Percentiles rank a stretch among this genome's conserved stretches.
These are phyloP conservation scores for Pinus taeda DNA, from an alignment of 75 land plant species.

Conservation along the genomic window DNA sequence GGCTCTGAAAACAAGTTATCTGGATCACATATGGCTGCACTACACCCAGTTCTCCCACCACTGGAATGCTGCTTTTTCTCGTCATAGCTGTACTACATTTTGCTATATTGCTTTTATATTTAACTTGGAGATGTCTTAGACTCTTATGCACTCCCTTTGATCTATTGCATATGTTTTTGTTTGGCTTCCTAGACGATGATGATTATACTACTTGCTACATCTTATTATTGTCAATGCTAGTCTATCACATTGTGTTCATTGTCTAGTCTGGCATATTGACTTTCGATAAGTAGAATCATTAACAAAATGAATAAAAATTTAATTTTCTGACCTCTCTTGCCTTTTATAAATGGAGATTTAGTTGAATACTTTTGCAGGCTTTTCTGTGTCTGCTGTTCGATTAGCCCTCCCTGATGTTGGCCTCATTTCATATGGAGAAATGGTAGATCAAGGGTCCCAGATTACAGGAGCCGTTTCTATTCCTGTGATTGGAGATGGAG, in stretches of 20 bases:
- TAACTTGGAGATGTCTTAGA: no score
- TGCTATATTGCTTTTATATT: no score
- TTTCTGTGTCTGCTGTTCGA: constrained; percentile 83
- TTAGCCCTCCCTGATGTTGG: constrained; percentile 92
- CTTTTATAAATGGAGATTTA: not conserved
- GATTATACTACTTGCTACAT: not conserved
- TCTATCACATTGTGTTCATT: not conserved
- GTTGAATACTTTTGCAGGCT: constrained; percentile 46
- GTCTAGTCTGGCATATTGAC: not conserved
- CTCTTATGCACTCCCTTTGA: not conserved
- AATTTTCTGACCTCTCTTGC: not conserved
- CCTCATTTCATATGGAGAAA: constrained; percentile 91
- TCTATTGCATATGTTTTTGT: not conserved
- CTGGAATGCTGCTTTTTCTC: no score
- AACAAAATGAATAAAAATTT: not conserved
- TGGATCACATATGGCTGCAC: no score
- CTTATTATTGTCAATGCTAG: not conserved
- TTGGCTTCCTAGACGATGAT: not conserved
- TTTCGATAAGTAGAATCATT: not conserved
- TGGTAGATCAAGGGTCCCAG: constrained; percentile 85
- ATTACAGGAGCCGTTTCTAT: constrained; percentile 94
- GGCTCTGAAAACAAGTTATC: no score
- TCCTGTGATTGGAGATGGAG: constrained; percentile 98
- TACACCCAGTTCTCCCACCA: no score
- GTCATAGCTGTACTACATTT: no score